Evolutionary conservation across 192 early-diverging fungal species (phyloP), one percentile per base, ranked within the genome.

Genomic region (Rhizophagus clarus): DNA sequence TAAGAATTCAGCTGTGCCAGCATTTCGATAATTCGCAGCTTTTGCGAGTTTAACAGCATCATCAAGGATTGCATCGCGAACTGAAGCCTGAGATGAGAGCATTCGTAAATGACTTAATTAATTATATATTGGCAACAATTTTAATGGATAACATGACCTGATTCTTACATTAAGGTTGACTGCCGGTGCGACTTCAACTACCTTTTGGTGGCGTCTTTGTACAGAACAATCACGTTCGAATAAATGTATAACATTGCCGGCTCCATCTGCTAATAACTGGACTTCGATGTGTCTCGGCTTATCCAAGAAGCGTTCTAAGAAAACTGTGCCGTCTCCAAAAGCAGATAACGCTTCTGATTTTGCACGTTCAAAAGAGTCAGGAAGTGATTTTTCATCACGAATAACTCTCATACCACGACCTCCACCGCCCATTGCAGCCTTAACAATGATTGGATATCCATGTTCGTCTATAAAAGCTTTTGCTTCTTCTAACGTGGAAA

Each of bases 161-260:
- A 71, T 32, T 40, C 32, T 70, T 42, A 79, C 77, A 31, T 89
- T 88, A 11, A 96, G 87, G 62, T 92, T 91, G 70, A 94, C 89
- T 5, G 96, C 93, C 3, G 96, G 96, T 1, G 95, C 95, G 81
- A 96, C 93, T 83, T 97, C 97, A 40, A 97, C 90, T 2, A 98
- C 96, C 87, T 99, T 99, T 84, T 99, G 97, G 84, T 98, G 96
- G 69, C 97, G 92, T 76, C 97, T 91, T 88, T 99, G 97, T 60
- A 99, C 95, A 0, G 97, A 97, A 84, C 97, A 99, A 89, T 99
- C 97, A 79, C 97, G 92, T 88, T 97, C 97, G 81, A 89, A 97
- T 67, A 97, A 85, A 81, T 97, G 96, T 29, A 98, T 90, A 26
- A 97, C 92, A 83, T 94, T 97, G 74, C 95, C 97, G 22, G 86